Evolutionary conservation across 129 eudicot species (phyloP), one percentile per base, ranked within the genome.

Genomic region (Pittosporum tobira): DNA sequence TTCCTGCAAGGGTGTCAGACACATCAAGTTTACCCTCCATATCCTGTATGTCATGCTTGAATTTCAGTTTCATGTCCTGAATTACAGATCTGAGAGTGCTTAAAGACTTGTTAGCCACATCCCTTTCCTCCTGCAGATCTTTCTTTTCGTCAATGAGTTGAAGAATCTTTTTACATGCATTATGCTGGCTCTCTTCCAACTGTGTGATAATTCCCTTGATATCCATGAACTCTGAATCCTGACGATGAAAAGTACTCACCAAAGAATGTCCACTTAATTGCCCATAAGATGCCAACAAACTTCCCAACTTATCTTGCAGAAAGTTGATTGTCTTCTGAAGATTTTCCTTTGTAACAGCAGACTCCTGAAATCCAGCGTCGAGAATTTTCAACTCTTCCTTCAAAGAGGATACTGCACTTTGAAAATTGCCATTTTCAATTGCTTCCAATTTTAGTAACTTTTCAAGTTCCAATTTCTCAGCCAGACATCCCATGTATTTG

Each of bases 391-490:
- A 64, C 51, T 83, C 78, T 45, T 73, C 82, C 63, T 75, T 76
- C 43, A 80, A 36, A 16, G 36, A 51, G 22, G 61, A 68, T 46
- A 70, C 29, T 48, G 75, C 84, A 51, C 75, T 70, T 46, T 45
- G 64, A 54, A 91, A 83, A 18, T 77, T 75, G 43, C 28, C 71
- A n/a, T 70, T 81, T 42, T 76, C 83, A 9, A 19, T 22, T 21
- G 23, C 63, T 68, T 68, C 75, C 48, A 70, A 69, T 59, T 79
- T 69, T 20, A 79, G 62, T n/a, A 57, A 58, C 46, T 28, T 65
- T 48, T 79, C 67, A 3, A 84, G 84, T 69, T 73, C 82, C 16
- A 48, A 47, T 43, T 84, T 93, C 72, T 91, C 84, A 16, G 73
- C 63, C 48, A 51, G 70, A 78, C 81, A 86, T 48, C 51, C 75